Base-by-base conservation (phyloP, 2,329 filamentous ascomycete genomes). In the Epichloe scottii region DNA sequence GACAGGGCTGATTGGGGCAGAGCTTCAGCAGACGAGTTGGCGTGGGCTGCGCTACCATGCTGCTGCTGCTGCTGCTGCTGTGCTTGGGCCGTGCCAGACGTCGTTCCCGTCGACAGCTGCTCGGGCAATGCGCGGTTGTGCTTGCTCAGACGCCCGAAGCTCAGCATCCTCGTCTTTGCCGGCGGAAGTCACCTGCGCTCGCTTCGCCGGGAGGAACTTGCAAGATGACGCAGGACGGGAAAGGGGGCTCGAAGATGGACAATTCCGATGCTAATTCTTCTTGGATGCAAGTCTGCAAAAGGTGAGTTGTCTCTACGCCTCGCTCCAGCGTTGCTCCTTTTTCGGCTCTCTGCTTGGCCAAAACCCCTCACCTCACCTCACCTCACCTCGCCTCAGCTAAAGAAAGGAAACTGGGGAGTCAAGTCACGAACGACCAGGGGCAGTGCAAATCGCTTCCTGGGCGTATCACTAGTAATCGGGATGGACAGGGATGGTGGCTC, bases 121-220 rank as follows among this genome's bases (percentile, higher is more conserved):
- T 76, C 75, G 60, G 69, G 67, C 59, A 78, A 69, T 56, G 73
- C 71, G 62, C 75, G 74, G 61, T 76, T 77, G 69, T 76, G 72
- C 69, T 70, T 78, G 63, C 72, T 71, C 64, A 77, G 66, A 62
- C 75, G 75, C 67, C 70, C 68, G 66, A 78, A 78, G 66, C 66
- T 66, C 60, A 71, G 74, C 76, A 79, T 79, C 55, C 57, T 66
- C 56, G 50, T 55, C 53, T 43, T 51, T 51, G 46, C 4, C 38
- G 51, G 23, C 23, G 34, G 30, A 43, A 15, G 34, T 35, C n/a
- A 30, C 39, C 40, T 41, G 33, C 40, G 15, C 14, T 46, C 38
- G 50, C 50, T 51, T 48, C 34, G 17, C 39, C 39, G n/a, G 33
- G 46, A 33, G 19, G 33, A 14, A 42, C 33, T 33, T 42, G 37